phyloP scores from a whole-genome alignment of 805 yeast genomes.

The Candida wancherniae region DNA sequence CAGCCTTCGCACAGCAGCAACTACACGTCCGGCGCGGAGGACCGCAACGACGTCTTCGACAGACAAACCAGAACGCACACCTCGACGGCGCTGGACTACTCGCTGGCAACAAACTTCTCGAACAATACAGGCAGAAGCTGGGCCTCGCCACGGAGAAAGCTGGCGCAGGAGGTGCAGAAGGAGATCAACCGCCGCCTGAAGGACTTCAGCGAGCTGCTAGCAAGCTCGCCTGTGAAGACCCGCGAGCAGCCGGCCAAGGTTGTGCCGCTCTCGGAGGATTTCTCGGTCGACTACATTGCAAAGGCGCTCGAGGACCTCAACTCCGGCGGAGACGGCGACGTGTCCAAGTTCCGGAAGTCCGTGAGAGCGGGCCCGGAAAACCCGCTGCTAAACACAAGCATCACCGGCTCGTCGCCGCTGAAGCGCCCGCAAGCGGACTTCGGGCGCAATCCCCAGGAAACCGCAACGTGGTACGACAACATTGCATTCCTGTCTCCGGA shows the following conservation, averaged over 20 bases:
- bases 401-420: slow-evolving; percentile 4
- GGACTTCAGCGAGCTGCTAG: slow-evolving; percentile 10
- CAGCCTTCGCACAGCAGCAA: slow-evolving; percentile 15
- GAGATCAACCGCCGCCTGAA: slow-evolving; percentile 30
- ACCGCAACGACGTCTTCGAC: slow-evolving; percentile 15
- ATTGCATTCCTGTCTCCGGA: slow-evolving; percentile 19
- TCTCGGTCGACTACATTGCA: slow-evolving; percentile 42
- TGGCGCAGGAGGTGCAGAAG: slow-evolving; percentile 32
- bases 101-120: slow-evolving; percentile 35
- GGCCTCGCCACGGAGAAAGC: slow-evolving; percentile 40
- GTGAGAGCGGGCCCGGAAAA: slow-evolving; percentile 19
- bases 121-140: slow-evolving; percentile 30
- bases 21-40: slow-evolving; percentile 11
- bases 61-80: slow-evolving; percentile 5
- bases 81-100: slow-evolving; percentile 23
- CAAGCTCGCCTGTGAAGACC: slow-evolving; percentile 24
- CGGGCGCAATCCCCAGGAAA: slow-evolving; percentile 33
- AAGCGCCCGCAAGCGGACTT: slow-evolving; percentile 29
- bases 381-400: background rate
- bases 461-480: slow-evolving; percentile 35
- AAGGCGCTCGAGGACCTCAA: slow-evolving; percentile 43
- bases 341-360: slow-evolving; percentile 36
- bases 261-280: slow-evolving; percentile 38
- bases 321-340: slow-evolving; percentile 42
- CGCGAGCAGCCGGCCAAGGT: slow-evolving; percentile 8